These are phyloP conservation scores for Tremella mesenterica DNA, from an alignment of 768 basidiomycete genomes.

Conservation along the genomic window DNA sequence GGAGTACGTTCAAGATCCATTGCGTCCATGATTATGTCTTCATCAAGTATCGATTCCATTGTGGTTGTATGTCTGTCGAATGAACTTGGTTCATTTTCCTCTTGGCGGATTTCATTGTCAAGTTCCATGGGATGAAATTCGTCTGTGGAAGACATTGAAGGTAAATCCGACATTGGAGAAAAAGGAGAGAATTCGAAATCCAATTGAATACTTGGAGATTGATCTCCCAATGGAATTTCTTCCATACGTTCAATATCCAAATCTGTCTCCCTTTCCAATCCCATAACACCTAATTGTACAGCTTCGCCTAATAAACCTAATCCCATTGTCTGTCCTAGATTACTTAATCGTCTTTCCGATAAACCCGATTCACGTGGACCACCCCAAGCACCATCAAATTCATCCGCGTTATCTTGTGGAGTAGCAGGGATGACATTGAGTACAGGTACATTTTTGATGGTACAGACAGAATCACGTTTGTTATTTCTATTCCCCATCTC, in stretches of 20 bases:
- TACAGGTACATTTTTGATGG: constrained; percentile 21
- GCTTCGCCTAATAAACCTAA: neutral
- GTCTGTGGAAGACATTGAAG: neutral
- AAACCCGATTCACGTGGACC: constrained; percentile 15
- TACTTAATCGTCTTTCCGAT: constrained; percentile 1
- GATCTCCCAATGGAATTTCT: constrained; percentile 17
- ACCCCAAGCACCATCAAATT: constrained; percentile 11
- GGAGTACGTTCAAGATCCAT: neutral
- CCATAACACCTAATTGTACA: too few relatives aligned
- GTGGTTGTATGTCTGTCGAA: too few relatives aligned
- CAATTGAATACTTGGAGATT: constrained; percentile 18
- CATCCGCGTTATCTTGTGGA: constrained; percentile 26
- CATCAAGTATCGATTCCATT: too few relatives aligned
- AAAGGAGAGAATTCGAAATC: constrained; percentile 39
- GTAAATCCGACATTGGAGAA: constrained; percentile 13
- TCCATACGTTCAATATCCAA: too few relatives aligned
- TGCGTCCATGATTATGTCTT: constrained; percentile 4
- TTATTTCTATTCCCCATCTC: neutral
- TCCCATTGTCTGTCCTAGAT: neutral
- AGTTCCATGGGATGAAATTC: too few relatives aligned
- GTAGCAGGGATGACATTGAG: constrained; percentile 40
- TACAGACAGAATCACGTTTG: neutral
- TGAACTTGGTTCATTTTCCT: too few relatives aligned
- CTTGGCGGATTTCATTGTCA: too few relatives aligned
- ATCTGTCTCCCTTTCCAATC: too few relatives aligned